Percentiles rank a stretch among this genome's conserved stretches.
Conservation (phyloP, 2,329 filamentous ascomycete genomes). For the Blastomyces gilchristii region DNA sequence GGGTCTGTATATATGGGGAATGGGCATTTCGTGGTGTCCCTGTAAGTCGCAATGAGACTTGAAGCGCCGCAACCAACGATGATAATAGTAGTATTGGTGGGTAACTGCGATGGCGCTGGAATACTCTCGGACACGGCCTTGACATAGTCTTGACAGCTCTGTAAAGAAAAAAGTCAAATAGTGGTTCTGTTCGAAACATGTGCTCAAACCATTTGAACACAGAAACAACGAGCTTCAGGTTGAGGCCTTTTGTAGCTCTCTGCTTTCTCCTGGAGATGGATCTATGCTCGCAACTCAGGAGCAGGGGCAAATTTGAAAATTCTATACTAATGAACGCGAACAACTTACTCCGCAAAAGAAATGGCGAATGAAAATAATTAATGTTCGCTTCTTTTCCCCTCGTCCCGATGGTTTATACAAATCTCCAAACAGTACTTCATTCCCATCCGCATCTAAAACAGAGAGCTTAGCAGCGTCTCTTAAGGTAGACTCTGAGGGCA, state of each 20-base stretch:
- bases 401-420: constrained; percentile 37
- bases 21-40: constrained; percentile 50
- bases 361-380: constrained; percentile 66
- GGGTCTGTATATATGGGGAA: constrained; percentile 75
- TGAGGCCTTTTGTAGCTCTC: background rate
- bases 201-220: background rate
- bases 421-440: constrained; percentile 51
- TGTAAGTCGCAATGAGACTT: constrained; percentile 57
- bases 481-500: constrained; percentile 2
- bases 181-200: constrained; percentile 2
- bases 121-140: constrained; percentile 51
- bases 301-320: background rate
- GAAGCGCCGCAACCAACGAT: constrained; percentile 65
- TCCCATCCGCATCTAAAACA: constrained; percentile 52
- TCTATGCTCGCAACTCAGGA: background rate
- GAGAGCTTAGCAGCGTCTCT: constrained; percentile 13
- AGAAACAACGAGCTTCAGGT: background rate
- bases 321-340: background rate
- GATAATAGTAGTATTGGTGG: constrained; percentile 50
- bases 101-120: constrained; percentile 38
- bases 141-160: constrained; percentile 67
- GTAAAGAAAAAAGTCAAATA: background rate
- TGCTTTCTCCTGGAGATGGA: background rate
- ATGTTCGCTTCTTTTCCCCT: constrained; percentile 41
- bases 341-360: constrained; percentile 67